A percentile compares a stretch with the other conserved stretches of the same genome.
These are phyloP conservation scores for Aphanomyces cochlioides DNA, from an alignment of 352 stramenopile species.

Conservation along the genomic window DNA sequence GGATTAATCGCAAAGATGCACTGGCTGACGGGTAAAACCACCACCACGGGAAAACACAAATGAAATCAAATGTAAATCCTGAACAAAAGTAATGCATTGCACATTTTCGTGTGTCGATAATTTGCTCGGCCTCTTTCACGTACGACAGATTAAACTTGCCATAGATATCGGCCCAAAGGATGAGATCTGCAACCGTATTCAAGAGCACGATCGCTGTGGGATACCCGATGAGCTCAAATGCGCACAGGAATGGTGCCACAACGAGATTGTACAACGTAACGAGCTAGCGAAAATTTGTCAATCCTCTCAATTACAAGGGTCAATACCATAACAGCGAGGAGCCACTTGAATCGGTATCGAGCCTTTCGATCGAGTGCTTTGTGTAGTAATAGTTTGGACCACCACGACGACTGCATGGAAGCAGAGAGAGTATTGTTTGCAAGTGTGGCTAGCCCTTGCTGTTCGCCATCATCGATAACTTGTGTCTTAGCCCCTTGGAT, in stretches of 20 bases:
- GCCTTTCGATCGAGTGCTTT: background rate
- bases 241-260: background rate
- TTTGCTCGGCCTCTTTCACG: constrained; percentile 8
- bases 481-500: too few relatives aligned
- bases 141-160: constrained; percentile 16
- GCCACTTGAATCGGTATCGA: background rate
- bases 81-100: background rate
- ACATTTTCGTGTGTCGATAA: constrained; percentile 3
- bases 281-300: background rate
- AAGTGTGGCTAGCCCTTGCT: too few relatives aligned
- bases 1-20: background rate
- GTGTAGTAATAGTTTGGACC: background rate
- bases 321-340: constrained; percentile 4
- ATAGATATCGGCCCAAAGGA: constrained; percentile 5
- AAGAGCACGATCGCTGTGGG: background rate
- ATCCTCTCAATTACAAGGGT: background rate
- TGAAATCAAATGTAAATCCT: background rate
- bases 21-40: background rate
- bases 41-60: constrained; percentile 10
- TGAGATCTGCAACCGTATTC: background rate
- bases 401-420: background rate
- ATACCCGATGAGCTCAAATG: constrained; percentile 9
- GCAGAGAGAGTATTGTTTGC: background rate
- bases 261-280: constrained; percentile 10
- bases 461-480: too few relatives aligned